Evolutionary conservation across 352 stramenopile genomes (phyloP).

Genomic region (Pythium sukuiense): DNA sequence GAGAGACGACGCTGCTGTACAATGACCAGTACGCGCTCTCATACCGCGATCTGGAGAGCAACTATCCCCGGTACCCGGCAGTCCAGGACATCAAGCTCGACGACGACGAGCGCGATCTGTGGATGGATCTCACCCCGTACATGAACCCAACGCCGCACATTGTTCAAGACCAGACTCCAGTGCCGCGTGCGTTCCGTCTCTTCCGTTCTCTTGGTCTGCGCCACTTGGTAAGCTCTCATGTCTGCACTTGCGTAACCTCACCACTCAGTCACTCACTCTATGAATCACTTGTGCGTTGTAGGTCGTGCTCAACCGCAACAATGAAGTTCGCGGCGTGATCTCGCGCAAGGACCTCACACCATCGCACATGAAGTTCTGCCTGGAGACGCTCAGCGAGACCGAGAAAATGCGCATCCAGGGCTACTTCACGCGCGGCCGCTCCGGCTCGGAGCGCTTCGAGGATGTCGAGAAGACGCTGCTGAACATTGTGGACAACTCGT

Average conservation of each 20-base stretch:
- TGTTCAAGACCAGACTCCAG: slow-evolving; percentile 93
- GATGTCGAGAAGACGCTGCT: slow-evolving; percentile 84
- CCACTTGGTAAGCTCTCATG: slow-evolving; percentile 71
- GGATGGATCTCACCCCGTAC: slow-evolving; percentile 96
- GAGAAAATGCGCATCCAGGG: slow-evolving; percentile 85
- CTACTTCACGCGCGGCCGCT: slow-evolving; percentile 79
- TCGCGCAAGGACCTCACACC: slow-evolving; percentile 87
- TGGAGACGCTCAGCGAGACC: slow-evolving; percentile 71
- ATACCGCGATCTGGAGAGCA: slow-evolving; percentile 83
- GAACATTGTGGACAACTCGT: slow-evolving; percentile 85
- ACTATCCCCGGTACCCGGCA: slow-evolving; percentile 79
- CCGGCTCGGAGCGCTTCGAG: slow-evolving; percentile 70
- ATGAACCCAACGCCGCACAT: slow-evolving; percentile 96
- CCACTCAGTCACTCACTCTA: neutral
- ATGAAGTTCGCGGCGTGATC: slow-evolving; percentile 88
- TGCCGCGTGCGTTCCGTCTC: slow-evolving; percentile 95
- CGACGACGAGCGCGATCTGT: slow-evolving; percentile 85
- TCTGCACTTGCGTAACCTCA: neutral
- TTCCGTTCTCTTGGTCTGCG: slow-evolving; percentile 97
- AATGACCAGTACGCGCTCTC: slow-evolving; percentile 87
- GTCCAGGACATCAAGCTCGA: slow-evolving; percentile 90
- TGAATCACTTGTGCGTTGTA: slow-evolving; percentile 14
- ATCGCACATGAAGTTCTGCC: slow-evolving; percentile 77
- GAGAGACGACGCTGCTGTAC: slow-evolving; percentile 81
- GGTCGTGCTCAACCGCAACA: slow-evolving; percentile 88